Evolutionary conservation across 2,329 filamentous ascomycete genomes (phyloP).

Genomic region (Fusarium devonianum): DNA sequence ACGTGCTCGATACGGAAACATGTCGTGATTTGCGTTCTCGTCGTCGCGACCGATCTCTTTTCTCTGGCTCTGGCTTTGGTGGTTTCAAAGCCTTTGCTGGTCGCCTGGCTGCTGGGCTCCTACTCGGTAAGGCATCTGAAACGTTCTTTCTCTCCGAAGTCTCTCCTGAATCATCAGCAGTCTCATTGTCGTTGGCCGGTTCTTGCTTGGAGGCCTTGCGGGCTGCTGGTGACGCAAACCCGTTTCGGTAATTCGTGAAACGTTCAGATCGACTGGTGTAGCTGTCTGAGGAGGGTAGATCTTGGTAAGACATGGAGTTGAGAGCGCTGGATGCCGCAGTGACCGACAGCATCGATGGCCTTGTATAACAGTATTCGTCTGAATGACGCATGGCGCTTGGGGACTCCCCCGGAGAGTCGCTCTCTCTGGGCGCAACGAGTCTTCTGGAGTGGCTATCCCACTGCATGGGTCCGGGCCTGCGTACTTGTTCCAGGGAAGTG

Average conservation of each 20-base stretch:
- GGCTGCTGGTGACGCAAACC: conserved; percentile 17
- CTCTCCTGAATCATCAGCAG: conserved; percentile 36
- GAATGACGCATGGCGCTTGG: conserved; percentile 47
- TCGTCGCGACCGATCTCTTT: conserved; percentile 28
- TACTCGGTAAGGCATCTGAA: conserved; percentile 24
- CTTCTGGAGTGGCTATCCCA: conserved; percentile 65
- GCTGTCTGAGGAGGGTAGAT: conserved; percentile 29
- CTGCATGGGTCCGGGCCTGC: conserved; percentile 48
- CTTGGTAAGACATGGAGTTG: conserved; percentile 45
- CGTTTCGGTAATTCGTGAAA: conserved; percentile 7
- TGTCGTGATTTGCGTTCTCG: conserved; percentile 31
- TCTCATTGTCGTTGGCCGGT: conserved; percentile 15
- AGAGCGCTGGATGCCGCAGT: conserved; percentile 65
- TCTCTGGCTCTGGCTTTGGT: conserved; percentile 22
- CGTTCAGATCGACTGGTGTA: conserved; percentile 29
- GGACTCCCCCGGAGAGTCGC: conserved; percentile 43
- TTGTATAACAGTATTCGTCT: conserved; percentile 49
- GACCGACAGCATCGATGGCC: conserved; percentile 58
- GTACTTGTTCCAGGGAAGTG: conserved; percentile 44
- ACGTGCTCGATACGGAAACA: conserved; percentile 39
- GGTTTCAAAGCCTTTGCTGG: conserved; percentile 19
- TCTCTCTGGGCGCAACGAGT: conserved; percentile 52
- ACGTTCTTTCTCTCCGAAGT: conserved; percentile 26
- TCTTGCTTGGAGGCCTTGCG: conserved; percentile 34
- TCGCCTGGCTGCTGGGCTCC: conserved; percentile 27